Evolutionary conservation across 495 filamentous ascomycete genomes (phyloP).

Genomic region (Xylaria palmicola): DNA sequence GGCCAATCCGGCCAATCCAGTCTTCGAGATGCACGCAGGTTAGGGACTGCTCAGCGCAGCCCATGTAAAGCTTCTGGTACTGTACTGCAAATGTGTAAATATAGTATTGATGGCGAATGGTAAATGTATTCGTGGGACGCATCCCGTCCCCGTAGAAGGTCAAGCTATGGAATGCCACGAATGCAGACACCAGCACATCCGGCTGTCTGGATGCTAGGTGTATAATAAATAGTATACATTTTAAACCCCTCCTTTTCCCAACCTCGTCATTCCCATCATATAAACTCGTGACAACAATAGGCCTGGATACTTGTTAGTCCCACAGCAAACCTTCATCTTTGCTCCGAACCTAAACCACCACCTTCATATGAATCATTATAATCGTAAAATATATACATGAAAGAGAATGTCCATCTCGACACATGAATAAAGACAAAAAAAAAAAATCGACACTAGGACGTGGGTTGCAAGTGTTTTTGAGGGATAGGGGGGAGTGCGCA

Average conservation of each 20-base stretch:
- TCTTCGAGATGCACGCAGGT: too few relatives aligned
- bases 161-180: neutral
- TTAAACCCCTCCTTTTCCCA: neutral
- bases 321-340: neutral
- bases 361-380: neutral
- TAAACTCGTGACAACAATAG: conserved; percentile 5
- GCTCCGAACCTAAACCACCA: neutral
- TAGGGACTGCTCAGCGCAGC: too few relatives aligned
- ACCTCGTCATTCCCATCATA: conserved; percentile 1
- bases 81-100: too few relatives aligned
- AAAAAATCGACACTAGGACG: neutral
- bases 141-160: neutral
- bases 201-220: neutral
- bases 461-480: conserved; percentile 16
- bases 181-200: neutral
- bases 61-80: too few relatives aligned
- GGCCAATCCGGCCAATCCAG: too few relatives aligned
- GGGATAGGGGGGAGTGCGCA: conserved; percentile 64
- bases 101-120: too few relatives aligned
- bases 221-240: neutral
- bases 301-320: neutral
- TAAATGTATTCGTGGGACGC: neutral
- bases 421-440: too few relatives aligned
- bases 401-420: neutral
- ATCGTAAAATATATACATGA: conserved; percentile 6